Percentiles rank a stretch among this genome's conserved stretches.
These are phyloP conservation scores for Suillus lakei DNA, from an alignment of 768 basidiomycete species.

Conservation along the genomic window DNA sequence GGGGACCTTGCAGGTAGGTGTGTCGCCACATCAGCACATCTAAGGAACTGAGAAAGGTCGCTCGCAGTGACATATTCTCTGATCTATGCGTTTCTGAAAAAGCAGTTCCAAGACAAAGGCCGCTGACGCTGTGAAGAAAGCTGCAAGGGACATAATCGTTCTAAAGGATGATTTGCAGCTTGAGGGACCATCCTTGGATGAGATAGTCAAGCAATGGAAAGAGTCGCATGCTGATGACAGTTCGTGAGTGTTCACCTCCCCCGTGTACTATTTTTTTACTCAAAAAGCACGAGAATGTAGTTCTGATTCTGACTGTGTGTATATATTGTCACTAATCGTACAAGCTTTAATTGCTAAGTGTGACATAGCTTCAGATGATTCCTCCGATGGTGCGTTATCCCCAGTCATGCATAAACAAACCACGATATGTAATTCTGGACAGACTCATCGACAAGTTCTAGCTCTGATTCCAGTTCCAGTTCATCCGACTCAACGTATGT, in stretches of 20 bases:
- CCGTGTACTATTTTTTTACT: conserved; percentile 9
- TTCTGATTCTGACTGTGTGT: conserved; percentile 28
- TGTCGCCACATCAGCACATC: background rate
- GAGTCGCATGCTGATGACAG: conserved; percentile 29
- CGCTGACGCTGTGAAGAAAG: conserved; percentile 75
- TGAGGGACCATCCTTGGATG: conserved; percentile 61
- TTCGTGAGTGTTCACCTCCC: conserved; percentile 26
- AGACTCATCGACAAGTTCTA: conserved; percentile 29
- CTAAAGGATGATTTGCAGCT: conserved; percentile 57
- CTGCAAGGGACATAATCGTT: conserved; percentile 63
- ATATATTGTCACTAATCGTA: conserved; percentile 3
- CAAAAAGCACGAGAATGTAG: conserved; percentile 16
- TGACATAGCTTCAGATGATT: conserved; percentile 29
- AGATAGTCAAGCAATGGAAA: conserved; percentile 73
- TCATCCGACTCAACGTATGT: conserved; percentile 31
- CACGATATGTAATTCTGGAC: conserved; percentile 2
- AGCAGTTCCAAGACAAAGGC: conserved; percentile 70
- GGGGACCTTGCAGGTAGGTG: conserved; percentile 56
- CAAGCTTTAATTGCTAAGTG: conserved; percentile 11
- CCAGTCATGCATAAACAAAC: background rate
- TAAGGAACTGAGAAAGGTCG: background rate
- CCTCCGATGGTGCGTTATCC: conserved; percentile 30
- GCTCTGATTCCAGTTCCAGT: conserved; percentile 29
- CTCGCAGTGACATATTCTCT: conserved; percentile 72
- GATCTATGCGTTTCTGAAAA: conserved; percentile 73